These are phyloP conservation scores for Penicillium sp. DNA, from an alignment of 2,329 filamentous ascomycete species.

Conservation along the genomic window DNA sequence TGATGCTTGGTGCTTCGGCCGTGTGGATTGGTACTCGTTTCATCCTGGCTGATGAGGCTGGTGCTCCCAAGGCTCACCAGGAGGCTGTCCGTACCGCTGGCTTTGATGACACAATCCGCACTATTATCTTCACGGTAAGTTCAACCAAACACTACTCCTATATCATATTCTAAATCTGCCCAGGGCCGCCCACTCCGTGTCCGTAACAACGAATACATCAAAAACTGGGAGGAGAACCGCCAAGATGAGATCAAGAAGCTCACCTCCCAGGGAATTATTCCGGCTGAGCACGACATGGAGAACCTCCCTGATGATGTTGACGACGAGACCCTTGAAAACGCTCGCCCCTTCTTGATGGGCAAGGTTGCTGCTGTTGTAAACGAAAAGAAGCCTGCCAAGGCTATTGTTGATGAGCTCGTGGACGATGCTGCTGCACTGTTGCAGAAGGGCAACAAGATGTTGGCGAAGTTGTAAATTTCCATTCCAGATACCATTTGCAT, in stretches of 20 bases:
- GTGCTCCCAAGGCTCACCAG: constrained; percentile 86
- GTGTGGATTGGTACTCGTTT: constrained; percentile 98
- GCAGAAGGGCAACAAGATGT: constrained; percentile 56
- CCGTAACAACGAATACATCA: constrained; percentile 84
- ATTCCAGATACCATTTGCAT: no score
- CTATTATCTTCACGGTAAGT: constrained; percentile 84
- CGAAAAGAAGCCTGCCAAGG: constrained; percentile 84
- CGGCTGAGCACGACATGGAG: constrained; percentile 90
- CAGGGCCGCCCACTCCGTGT: constrained; percentile 85
- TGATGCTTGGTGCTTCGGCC: constrained; percentile 83
- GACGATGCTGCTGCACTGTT: constrained; percentile 65
- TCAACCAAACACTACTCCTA: no score
- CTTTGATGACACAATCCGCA: constrained; percentile 92
- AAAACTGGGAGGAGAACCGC: constrained; percentile 92
- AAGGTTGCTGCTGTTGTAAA: constrained; percentile 90
- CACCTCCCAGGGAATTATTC: constrained; percentile 77
- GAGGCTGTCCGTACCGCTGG: constrained; percentile 84
- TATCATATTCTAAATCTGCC: no score
- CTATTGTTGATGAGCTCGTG: constrained; percentile 89
- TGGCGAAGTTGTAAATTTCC: constrained; percentile 64
- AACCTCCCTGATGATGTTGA: constrained; percentile 62
- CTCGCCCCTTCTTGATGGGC: constrained; percentile 87
- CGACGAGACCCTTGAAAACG: constrained; percentile 85
- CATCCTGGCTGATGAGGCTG: constrained; percentile 86
- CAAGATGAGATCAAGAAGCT: constrained; percentile 83